These are phyloP conservation scores for Fremontodendron californicum DNA, from an alignment of 345 rosid species.

Conservation along the genomic window DNA sequence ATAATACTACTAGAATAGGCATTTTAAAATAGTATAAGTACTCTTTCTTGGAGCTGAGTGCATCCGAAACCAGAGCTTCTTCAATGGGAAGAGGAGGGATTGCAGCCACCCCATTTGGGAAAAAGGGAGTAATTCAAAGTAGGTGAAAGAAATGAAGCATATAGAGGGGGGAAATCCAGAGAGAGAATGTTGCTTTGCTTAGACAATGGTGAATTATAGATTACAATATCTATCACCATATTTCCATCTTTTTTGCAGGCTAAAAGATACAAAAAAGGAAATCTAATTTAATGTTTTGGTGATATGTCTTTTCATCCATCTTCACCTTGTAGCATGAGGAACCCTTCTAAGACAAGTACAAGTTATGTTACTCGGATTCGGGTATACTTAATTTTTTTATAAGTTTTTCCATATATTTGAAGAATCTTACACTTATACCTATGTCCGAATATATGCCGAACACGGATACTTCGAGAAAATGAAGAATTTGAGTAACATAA, in stretches of 20 bases:
- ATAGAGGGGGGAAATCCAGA: background rate
- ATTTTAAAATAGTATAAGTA: background rate
- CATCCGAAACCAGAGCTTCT: slow-evolving; percentile 38
- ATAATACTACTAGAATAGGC: background rate
- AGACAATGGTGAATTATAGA: slow-evolving; percentile 12
- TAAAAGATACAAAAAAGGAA: slow-evolving; percentile 4
- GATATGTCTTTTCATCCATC: slow-evolving; percentile 14
- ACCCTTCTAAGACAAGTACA: background rate
- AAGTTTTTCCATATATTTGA: too few relatives aligned
- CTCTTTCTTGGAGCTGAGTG: slow-evolving; percentile 29
- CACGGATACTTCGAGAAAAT: too few relatives aligned
- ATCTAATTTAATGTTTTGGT: slow-evolving; percentile 10
- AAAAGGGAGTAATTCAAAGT: slow-evolving; percentile 13
- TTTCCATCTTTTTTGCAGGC: slow-evolving; percentile 13
- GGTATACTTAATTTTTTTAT: too few relatives aligned
- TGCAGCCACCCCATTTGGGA: slow-evolving; percentile 35
- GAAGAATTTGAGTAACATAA: too few relatives aligned
- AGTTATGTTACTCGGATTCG: too few relatives aligned
- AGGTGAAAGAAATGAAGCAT: slow-evolving; percentile 21
- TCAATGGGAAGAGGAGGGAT: slow-evolving; percentile 35
- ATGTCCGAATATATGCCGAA: too few relatives aligned
- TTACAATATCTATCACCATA: slow-evolving; percentile 10
- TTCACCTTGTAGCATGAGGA: slow-evolving; percentile 4
- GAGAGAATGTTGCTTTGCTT: slow-evolving; percentile 20
- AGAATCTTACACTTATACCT: too few relatives aligned